Conservation (phyloP, 768 basidiomycete species). For the Suillus fuscotomentosus region DNA sequence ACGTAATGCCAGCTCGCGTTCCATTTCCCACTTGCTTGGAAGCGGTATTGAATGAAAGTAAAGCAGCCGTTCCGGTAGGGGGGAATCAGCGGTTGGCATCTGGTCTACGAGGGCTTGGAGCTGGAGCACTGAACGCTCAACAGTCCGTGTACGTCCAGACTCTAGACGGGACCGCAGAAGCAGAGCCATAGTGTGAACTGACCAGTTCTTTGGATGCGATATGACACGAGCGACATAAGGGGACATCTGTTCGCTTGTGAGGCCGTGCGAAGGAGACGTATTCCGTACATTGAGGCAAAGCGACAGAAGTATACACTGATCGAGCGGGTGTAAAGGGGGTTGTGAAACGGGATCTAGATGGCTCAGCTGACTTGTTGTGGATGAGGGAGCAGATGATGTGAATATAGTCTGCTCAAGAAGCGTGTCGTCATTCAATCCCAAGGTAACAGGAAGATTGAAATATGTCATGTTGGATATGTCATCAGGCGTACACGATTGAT, state of each 20-base stretch:
- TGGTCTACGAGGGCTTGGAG: slow-evolving; percentile 96
- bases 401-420: slow-evolving; percentile 93
- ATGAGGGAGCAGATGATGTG: slow-evolving; percentile 64
- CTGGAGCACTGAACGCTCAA: slow-evolving; percentile 90
- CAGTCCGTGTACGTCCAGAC: slow-evolving; percentile 82
- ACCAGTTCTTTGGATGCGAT: slow-evolving; percentile 91
- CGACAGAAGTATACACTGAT: slow-evolving; percentile 89
- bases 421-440: slow-evolving; percentile 92
- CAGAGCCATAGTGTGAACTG: slow-evolving; percentile 94
- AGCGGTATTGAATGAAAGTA: slow-evolving; percentile 82
- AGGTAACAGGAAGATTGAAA: slow-evolving; percentile 64
- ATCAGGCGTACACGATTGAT: slow-evolving; percentile 11
- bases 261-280: slow-evolving; percentile 84
- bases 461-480: slow-evolving; percentile 6
- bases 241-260: slow-evolving; percentile 89
- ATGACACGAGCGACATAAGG: slow-evolving; percentile 91
- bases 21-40: slow-evolving; percentile 92
- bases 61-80: slow-evolving; percentile 67
- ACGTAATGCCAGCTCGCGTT: slow-evolving; percentile 82
- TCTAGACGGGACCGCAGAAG: slow-evolving; percentile 92
- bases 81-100: slow-evolving; percentile 86
- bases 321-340: slow-evolving; percentile 86
- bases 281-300: slow-evolving; percentile 90
- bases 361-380: slow-evolving; percentile 44
- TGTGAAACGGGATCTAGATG: slow-evolving; percentile 84